These are phyloP conservation scores for Paecilomyces sp. DNA, from an alignment of 2,329 filamentous ascomycete species.

Conservation along the genomic window DNA sequence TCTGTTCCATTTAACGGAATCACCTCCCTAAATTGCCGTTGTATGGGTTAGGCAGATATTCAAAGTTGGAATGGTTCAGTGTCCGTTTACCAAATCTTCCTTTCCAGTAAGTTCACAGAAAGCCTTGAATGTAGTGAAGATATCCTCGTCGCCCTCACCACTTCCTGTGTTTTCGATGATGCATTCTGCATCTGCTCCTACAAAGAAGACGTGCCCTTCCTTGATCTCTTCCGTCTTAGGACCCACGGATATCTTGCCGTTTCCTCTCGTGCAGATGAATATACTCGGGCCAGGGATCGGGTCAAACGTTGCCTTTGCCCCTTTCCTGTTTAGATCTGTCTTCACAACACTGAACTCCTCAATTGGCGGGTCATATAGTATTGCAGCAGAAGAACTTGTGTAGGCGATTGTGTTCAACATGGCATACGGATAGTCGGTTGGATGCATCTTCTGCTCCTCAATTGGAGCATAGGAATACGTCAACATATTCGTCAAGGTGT, in stretches of 20 bases:
- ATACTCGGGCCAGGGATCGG: constrained; percentile 83
- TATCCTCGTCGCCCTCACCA: constrained; percentile 52
- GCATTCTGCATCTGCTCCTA: constrained; percentile 79
- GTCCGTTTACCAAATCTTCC: constrained; percentile 29
- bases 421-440: constrained; percentile 76
- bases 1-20: background rate
- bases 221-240: constrained; percentile 68
- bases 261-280: constrained; percentile 79
- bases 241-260: constrained; percentile 78
- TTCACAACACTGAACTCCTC: constrained; percentile 91
- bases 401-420: constrained; percentile 78
- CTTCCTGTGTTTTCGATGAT: constrained; percentile 61
- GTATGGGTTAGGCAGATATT: background rate
- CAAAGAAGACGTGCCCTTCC: constrained; percentile 71
- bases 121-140: constrained; percentile 84
- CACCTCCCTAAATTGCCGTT: background rate
- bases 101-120: constrained; percentile 73
- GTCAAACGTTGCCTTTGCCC: constrained; percentile 82
- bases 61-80: constrained; percentile 11
- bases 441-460: constrained; percentile 86
- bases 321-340: constrained; percentile 61
- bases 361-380: constrained; percentile 90
- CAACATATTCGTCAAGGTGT: constrained; percentile 80
- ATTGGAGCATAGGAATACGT: constrained; percentile 96
- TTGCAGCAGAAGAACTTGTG: constrained; percentile 62